These are phyloP conservation scores for Gentiana macrophylla DNA, from an alignment of 257 asterid genomes.

Conservation along the genomic window DNA sequence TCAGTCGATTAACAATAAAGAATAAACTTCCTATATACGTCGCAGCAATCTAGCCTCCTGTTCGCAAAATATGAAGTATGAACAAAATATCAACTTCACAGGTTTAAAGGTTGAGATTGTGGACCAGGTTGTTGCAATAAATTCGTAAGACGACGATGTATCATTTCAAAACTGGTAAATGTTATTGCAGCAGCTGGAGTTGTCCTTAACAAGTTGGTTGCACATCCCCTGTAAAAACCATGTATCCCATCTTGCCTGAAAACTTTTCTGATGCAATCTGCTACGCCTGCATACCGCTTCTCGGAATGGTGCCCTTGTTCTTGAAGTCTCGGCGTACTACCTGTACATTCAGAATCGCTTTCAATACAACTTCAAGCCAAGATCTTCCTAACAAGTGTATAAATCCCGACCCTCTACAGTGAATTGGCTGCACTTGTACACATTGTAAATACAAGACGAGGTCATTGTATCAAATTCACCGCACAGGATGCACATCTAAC, in stretches of 20 bases:
- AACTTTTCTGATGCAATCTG: conserved; percentile 71
- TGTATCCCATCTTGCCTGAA: conserved; percentile 62
- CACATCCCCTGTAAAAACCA: conserved; percentile 94
- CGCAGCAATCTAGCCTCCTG: too few relatives aligned
- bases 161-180: conserved; percentile 96
- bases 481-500: too few relatives aligned
- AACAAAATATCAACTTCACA: too few relatives aligned
- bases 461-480: too few relatives aligned
- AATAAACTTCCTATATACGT: too few relatives aligned
- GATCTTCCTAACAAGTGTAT: too few relatives aligned
- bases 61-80: too few relatives aligned
- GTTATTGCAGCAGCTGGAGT: conserved; percentile 98
- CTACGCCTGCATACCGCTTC: conserved; percentile 74
- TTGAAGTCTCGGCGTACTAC: conserved; percentile 96
- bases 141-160: conserved; percentile 74
- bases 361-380: too few relatives aligned
- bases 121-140: conserved; percentile 41
- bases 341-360: conserved; percentile 29
- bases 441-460: too few relatives aligned
- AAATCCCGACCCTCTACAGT: too few relatives aligned
- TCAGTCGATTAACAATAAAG: too few relatives aligned
- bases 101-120: conserved; percentile 38
- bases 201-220: conserved; percentile 78
- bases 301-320: conserved; percentile 96
- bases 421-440: too few relatives aligned